Evolutionary conservation across 2,329 filamentous ascomycete species (phyloP).

Genomic region (Elsinoe necatrix): DNA sequence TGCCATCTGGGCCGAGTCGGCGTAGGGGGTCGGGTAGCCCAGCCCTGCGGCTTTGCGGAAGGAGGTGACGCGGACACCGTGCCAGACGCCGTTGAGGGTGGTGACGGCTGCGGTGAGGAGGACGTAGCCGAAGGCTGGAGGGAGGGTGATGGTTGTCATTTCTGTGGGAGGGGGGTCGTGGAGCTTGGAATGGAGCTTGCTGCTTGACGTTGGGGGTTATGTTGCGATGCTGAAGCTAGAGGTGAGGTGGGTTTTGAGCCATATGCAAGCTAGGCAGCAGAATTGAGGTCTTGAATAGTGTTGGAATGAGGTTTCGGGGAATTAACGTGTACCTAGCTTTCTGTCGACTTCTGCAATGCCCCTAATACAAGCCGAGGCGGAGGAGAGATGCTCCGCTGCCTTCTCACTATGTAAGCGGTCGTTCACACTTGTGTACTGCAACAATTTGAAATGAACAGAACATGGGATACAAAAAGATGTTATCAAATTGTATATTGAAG

Average conservation of each 20-base stretch:
- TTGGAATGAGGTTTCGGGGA: not conserved
- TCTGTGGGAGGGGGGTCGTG: not conserved
- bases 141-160: slow-evolving; percentile 33
- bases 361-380: not conserved
- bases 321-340: not conserved
- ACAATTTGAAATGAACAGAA: not conserved
- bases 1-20: slow-evolving; percentile 46
- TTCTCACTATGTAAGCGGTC: not conserved
- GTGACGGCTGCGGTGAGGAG: slow-evolving; percentile 46
- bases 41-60: slow-evolving; percentile 47
- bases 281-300: not conserved
- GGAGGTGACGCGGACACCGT: slow-evolving; percentile 38
- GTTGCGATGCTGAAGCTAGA: not conserved
- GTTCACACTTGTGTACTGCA: not conserved
- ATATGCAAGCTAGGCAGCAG: not conserved
- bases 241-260: not conserved
- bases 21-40: slow-evolving; percentile 52
- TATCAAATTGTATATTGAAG: not conserved
- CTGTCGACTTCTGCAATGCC: not conserved
- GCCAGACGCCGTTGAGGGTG: slow-evolving; percentile 46
- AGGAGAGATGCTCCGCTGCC: not conserved
- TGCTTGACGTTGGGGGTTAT: not conserved
- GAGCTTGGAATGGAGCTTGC: not conserved
- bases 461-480: not conserved
- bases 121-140: slow-evolving; percentile 47